Evolutionary conservation across 805 yeast species (phyloP).

Genomic region (Candida arabinofermentans): DNA sequence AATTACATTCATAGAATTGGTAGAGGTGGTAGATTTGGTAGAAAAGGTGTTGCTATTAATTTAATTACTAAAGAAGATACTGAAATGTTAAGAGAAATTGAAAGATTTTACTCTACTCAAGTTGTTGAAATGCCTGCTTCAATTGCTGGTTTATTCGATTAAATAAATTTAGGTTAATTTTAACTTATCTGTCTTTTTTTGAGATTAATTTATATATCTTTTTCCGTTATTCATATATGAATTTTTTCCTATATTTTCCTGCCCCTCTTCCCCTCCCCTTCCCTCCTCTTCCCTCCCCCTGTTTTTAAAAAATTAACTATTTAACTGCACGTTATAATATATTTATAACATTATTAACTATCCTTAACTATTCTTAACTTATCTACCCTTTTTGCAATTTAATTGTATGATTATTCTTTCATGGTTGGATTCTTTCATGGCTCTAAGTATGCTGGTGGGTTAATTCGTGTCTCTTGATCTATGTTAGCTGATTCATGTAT

Average conservation of each 20-base stretch:
- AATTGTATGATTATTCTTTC: too few relatives aligned
- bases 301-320: too few relatives aligned
- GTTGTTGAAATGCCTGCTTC: conserved; percentile 78
- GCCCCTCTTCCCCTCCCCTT: not conserved
- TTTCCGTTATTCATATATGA: not conserved
- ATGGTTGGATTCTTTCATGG: too few relatives aligned
- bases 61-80: conserved; percentile 81
- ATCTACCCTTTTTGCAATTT: too few relatives aligned
- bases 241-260: not conserved
- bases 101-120: conserved; percentile 67
- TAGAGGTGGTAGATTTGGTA: conserved; percentile 96
- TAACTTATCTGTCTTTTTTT: not conserved
- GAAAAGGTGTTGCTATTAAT: conserved; percentile 97
- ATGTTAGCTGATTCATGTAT: too few relatives aligned
- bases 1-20: conserved; percentile 97
- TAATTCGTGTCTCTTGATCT: too few relatives aligned
- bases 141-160: conserved; percentile 46
- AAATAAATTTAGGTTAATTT: conserved; percentile 3
- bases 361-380: too few relatives aligned
- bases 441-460: too few relatives aligned
- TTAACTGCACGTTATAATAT: too few relatives aligned
- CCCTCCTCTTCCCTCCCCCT: not conserved
- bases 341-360: too few relatives aligned
- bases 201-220: not conserved
- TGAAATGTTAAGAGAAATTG: conserved; percentile 68